These are phyloP conservation scores for Hyaloperonospora arabidopsidis DNA, from an alignment of 352 stramenopile genomes.

Conservation along the genomic window DNA sequence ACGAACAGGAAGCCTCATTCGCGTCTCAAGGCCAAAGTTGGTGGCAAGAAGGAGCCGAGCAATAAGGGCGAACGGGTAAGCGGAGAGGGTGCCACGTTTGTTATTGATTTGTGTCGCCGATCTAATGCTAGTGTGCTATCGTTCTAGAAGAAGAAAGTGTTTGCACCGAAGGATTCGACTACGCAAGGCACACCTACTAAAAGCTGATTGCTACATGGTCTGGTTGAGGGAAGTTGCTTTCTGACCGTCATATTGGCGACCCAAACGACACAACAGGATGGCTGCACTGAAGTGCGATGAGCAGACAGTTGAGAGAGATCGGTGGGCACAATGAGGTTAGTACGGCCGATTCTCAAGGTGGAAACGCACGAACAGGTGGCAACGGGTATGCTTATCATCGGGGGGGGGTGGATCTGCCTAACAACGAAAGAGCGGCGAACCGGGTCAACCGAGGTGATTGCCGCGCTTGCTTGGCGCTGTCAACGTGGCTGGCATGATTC, in stretches of 20 bases:
- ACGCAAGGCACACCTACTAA: slow-evolving; percentile 29
- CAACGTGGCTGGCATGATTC: slow-evolving; percentile 15
- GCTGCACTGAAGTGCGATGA: slow-evolving; percentile 13
- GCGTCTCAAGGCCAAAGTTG: slow-evolving; percentile 24
- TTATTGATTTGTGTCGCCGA: not conserved
- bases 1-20: slow-evolving; percentile 22
- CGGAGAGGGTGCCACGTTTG: not conserved
- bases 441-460: slow-evolving; percentile 9
- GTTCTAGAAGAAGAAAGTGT: slow-evolving; percentile 55
- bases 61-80: slow-evolving; percentile 29
- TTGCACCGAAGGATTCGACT: slow-evolving; percentile 48
- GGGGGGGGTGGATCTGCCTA: slow-evolving; percentile 1
- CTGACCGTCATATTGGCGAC: slow-evolving; percentile 10
- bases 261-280: slow-evolving; percentile 12
- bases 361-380: slow-evolving; percentile 9
- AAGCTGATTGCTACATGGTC: slow-evolving; percentile 23
- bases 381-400: slow-evolving; percentile 12
- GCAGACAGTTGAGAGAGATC: slow-evolving; percentile 15
- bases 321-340: slow-evolving; percentile 8
- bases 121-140: slow-evolving; percentile 4
- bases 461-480: slow-evolving; percentile 7
- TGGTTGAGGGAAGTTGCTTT: slow-evolving; percentile 8
- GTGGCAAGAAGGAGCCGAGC: slow-evolving; percentile 30
- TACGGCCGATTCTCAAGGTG: slow-evolving; percentile 7
- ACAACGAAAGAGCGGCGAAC: slow-evolving; percentile 8